Percentiles rank a stretch among this genome's conserved stretches.
phyloP scores from a whole-genome alignment of 257 asterid genomes.

The Fraxinus anomala region DNA sequence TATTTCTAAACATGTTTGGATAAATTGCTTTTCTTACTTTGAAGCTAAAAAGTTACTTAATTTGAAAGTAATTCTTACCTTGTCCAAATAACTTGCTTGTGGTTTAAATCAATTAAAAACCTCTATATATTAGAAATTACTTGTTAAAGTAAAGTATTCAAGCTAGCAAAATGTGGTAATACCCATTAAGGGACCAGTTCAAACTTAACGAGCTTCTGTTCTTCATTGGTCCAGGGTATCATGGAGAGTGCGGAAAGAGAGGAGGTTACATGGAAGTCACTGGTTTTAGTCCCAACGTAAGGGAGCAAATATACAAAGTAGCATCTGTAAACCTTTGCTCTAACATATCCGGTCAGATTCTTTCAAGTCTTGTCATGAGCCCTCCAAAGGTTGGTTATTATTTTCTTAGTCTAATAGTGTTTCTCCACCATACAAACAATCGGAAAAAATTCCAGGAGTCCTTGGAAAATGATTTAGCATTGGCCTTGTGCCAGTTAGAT shows the following conservation, averaged over 20 bases:
- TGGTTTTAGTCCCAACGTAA: conserved; percentile 78
- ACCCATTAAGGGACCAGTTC: conserved; percentile 13
- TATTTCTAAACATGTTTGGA: background rate
- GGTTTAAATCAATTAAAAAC: background rate
- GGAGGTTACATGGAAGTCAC: conserved; percentile 99
- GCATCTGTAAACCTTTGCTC: conserved; percentile 95
- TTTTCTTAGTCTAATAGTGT: background rate
- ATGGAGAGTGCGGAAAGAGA: conserved; percentile 97
- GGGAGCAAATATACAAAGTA: conserved; percentile 93
- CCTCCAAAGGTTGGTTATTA: conserved; percentile 73
- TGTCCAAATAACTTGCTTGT: background rate
- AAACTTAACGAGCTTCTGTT: conserved; percentile 8
- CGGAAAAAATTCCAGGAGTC: background rate
- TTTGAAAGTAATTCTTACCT: background rate
- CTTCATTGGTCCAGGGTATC: conserved; percentile 56
- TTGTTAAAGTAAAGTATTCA: background rate
- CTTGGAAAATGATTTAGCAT: background rate
- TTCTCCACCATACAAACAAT: background rate
- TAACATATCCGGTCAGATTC: conserved; percentile 94
- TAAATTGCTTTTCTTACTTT: background rate
- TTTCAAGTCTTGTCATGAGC: conserved; percentile 90
- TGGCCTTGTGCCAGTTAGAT: background rate
- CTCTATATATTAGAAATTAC: background rate
- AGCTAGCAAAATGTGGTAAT: background rate
- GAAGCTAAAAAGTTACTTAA: background rate